These are phyloP conservation scores for Pythium biforme DNA, from an alignment of 352 stramenopile species.

Conservation along the genomic window DNA sequence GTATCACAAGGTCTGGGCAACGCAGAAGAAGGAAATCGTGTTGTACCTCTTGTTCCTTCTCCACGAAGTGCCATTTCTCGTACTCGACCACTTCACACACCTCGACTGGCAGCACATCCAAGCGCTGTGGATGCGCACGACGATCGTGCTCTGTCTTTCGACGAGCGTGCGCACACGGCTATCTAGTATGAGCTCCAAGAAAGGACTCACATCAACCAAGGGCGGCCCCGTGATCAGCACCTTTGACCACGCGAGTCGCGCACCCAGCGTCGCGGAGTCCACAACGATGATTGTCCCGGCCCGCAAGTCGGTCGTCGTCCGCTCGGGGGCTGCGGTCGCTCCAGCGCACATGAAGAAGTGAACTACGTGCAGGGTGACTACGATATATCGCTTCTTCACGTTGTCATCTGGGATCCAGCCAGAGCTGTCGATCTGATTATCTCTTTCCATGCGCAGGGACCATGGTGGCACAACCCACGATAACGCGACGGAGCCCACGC, in stretches of 20 bases:
- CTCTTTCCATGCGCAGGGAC: too few species aligned
- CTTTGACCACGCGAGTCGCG: neutral
- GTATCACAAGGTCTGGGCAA: slow-evolving; percentile 7
- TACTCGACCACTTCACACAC: neutral
- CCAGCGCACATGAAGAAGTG: too few species aligned
- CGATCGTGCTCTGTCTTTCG: slow-evolving; percentile 2
- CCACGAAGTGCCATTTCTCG: slow-evolving; percentile 1
- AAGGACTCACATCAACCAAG: neutral
- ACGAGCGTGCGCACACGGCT: neutral
- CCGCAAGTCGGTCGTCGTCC: neutral
- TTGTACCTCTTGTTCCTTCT: neutral
- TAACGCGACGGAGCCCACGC: too few species aligned
- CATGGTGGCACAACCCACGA: too few species aligned
- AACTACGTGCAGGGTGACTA: too few species aligned
- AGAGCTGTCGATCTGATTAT: too few species aligned
- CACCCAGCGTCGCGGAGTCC: neutral
- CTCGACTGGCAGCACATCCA: neutral
- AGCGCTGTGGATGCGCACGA: slow-evolving; percentile 7
- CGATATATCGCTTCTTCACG: too few species aligned
- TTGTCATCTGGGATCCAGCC: too few species aligned
- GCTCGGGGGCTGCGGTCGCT: neutral
- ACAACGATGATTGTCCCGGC: neutral
- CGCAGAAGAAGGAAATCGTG: slow-evolving; percentile 3
- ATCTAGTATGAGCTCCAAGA: neutral
- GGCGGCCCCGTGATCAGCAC: neutral